Conservation (phyloP, 345 rosid species). For the Sonneratia alba region DNA sequence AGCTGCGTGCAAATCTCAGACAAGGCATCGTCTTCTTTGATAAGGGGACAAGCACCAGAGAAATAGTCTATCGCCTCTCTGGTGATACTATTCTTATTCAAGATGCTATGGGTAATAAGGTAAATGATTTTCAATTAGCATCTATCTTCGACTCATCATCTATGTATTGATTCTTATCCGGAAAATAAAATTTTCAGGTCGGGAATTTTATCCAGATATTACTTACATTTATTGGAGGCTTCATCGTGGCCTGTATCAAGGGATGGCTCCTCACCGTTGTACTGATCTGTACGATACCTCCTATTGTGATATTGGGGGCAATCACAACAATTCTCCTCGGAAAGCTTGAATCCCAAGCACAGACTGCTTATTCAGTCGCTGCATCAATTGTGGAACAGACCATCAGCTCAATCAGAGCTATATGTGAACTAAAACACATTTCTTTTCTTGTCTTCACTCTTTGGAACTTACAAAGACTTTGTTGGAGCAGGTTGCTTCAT, state of each 20-base stretch:
- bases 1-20: conserved; percentile 51
- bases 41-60: conserved; percentile 54
- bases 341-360: conserved; percentile 43
- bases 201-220: conserved; percentile 53
- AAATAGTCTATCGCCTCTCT: conserved; percentile 56
- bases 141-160: not conserved
- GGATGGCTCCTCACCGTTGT: conserved; percentile 72
- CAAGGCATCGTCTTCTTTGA: conserved; percentile 68
- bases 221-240: conserved; percentile 55
- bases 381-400: conserved; percentile 52
- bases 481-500: conserved; percentile 46
- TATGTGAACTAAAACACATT: conserved; percentile 2
- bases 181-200: conserved; percentile 29
- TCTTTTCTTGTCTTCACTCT: not conserved
- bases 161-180: not conserved
- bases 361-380: conserved; percentile 46
- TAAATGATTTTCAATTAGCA: conserved; percentile 3
- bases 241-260: conserved; percentile 46
- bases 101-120: conserved; percentile 76
- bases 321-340: conserved; percentile 25
- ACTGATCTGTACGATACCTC: conserved; percentile 48
- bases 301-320: conserved; percentile 46
- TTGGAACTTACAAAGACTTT: not conserved
- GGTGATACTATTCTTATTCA: conserved; percentile 72
- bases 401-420: conserved; percentile 71